Evolutionary conservation across 305 asterid genomes (phyloP).

Genomic region (Fraxinus latifolia): DNA sequence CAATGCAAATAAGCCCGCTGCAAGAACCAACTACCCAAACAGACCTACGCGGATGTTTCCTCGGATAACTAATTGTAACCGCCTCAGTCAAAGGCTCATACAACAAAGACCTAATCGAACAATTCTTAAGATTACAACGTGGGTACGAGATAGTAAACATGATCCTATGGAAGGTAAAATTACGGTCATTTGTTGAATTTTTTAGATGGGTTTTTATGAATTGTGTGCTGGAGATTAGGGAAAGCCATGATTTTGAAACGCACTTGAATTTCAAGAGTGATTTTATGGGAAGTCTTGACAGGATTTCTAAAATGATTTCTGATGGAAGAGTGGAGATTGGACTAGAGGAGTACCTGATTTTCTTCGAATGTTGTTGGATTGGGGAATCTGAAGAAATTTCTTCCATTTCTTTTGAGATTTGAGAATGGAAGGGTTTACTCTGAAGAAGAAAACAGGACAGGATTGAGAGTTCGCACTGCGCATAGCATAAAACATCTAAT

Average conservation of each 20-base stretch:
- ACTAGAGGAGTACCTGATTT: neutral
- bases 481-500: neutral
- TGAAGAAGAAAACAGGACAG: neutral
- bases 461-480: neutral
- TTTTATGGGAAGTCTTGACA: conserved; percentile 39
- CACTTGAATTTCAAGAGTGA: conserved; percentile 40
- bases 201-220: conserved; percentile 34
- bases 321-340: conserved; percentile 34
- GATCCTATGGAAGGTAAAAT: conserved; percentile 25
- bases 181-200: conserved; percentile 6
- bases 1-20: conserved; percentile 27
- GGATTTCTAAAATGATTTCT: conserved; percentile 44
- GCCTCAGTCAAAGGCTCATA: conserved; percentile 24
- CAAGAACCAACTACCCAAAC: conserved; percentile 47
- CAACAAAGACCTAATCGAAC: conserved; percentile 32
- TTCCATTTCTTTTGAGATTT: neutral
- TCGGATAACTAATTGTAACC: conserved; percentile 21
- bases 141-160: conserved; percentile 25
- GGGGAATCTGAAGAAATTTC: neutral
- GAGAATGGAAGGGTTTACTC: neutral
- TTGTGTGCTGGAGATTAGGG: conserved; percentile 32
- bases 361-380: neutral
- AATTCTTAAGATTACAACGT: conserved; percentile 26
- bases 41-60: neutral
- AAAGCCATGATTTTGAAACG: conserved; percentile 46